Percentiles rank a stretch among this genome's conserved stretches.
These are phyloP conservation scores for Chaetomiaceae sp. DNA, from an alignment of 2,329 filamentous ascomycete species.

Conservation along the genomic window DNA sequence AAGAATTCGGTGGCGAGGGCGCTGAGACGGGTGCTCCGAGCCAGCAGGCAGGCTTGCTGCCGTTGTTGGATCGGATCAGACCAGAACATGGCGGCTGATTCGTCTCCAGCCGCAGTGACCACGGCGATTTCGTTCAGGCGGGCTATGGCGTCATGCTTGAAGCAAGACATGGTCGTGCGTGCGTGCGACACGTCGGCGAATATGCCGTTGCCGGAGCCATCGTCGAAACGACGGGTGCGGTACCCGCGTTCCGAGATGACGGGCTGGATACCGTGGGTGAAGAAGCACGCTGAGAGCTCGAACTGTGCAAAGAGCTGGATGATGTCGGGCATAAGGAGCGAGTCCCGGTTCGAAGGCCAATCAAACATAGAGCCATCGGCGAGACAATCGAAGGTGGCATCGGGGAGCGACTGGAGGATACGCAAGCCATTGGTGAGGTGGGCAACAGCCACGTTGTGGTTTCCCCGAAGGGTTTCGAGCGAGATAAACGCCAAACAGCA, in stretches of 20 bases:
- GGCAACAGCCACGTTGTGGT: constrained; percentile 25
- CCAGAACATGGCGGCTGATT: constrained; percentile 19
- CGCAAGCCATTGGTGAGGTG: constrained; percentile 30
- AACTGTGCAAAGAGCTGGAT: constrained; percentile 28
- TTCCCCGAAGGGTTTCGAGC: constrained; percentile 27
- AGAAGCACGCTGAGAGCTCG: constrained; percentile 26
- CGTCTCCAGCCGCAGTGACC: background rate
- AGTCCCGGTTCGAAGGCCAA: background rate
- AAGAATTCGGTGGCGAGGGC: constrained; percentile 20
- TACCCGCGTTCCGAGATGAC: constrained; percentile 25
- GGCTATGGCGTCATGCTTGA: constrained; percentile 24
- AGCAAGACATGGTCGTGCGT: constrained; percentile 17
- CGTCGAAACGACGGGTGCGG: constrained; percentile 17
- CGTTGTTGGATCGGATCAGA: constrained; percentile 21
- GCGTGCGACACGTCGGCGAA: constrained; percentile 15
- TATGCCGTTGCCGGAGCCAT: constrained; percentile 11
- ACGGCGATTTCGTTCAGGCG: constrained; percentile 21
- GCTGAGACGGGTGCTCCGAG: constrained; percentile 19
- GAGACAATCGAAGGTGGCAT: constrained; percentile 22
- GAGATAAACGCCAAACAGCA: constrained; percentile 31
- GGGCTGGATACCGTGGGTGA: constrained; percentile 25
- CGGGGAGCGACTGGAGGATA: constrained; percentile 27
- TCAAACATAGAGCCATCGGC: constrained; percentile 12
- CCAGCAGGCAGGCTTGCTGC: constrained; percentile 21
- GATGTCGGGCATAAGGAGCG: constrained; percentile 25